Evolutionary conservation across 2,329 filamentous ascomycete species (phyloP), one percentile per base, ranked within the genome.

Genomic region (Salinomyces thailandicus): DNA sequence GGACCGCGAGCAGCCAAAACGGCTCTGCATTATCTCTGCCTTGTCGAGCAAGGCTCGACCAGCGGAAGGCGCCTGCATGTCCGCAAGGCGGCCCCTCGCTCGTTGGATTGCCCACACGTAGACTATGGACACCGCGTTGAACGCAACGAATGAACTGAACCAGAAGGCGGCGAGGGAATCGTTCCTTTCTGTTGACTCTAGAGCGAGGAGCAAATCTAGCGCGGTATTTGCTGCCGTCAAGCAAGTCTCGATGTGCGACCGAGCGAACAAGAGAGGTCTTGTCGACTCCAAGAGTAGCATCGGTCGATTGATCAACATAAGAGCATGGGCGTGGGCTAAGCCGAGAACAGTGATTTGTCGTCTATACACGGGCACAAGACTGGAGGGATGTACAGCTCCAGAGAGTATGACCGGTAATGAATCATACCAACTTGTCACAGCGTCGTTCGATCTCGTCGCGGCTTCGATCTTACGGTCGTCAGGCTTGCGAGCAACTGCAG

Each of bases 281-380:
- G n/a, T n/a, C n/a, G 34, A 26, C n/a, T 34, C 33, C 5, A 37
- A 32, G 0, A 76, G 58, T 0, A 77, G 60, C 30, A 75, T 72
- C 0, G 69, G 66, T 0, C 73, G 65, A 31, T 71, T 73, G 5
- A 70, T 65, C 13, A 76, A 63, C 48, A 77, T 72, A 6, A 71
- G 60, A 2, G 72, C 69, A 36, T 77, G 73, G 4, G 63, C 66
- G 43, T 74, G 67, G 0, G 71, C 71, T 0, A 77, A 57, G 26
- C 67, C 68, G 7, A 77, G 52, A 1, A 73, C 71, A 0, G 62
- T 68, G 2, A 71, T 66, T 43, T 76, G 72, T 3, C 69, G 59
- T 36, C 68, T 63, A 44, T 69, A 72, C n/a, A 68, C 60, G 1
- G 68, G 62, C 19, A 69, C 64, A 5, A 68, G 50, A 36, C 63